These are phyloP conservation scores for Pichia californica DNA, from an alignment of 805 yeast species.

Conservation along the genomic window DNA sequence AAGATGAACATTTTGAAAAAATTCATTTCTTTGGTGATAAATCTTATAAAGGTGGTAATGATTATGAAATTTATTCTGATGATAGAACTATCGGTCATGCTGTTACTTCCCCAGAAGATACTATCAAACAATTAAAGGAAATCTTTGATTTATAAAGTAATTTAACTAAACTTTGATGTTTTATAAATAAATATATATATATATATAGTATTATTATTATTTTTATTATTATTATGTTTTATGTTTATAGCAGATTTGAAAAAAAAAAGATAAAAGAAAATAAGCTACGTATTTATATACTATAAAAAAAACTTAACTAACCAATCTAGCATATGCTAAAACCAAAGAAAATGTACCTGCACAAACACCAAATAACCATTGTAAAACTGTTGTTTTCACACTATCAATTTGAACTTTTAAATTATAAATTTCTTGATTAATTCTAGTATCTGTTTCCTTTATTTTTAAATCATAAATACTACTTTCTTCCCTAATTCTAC, in stretches of 20 bases:
- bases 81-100: slow-evolving; percentile 94
- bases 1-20: slow-evolving; percentile 70
- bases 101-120: slow-evolving; percentile 84
- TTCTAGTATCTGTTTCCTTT: slow-evolving; percentile 89
- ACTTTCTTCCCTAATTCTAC: slow-evolving; percentile 89
- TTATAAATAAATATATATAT: not conserved
- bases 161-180: too few species aligned
- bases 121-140: slow-evolving; percentile 79
- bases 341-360: slow-evolving; percentile 96
- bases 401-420: slow-evolving; percentile 93
- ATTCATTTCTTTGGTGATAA: slow-evolving; percentile 99
- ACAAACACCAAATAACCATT: slow-evolving; percentile 97
- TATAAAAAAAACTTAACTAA: slow-evolving; percentile 15
- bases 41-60: slow-evolving; percentile 96
- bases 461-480: slow-evolving; percentile 89
- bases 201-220: too few species aligned
- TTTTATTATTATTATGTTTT: too few species aligned
- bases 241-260: too few species aligned
- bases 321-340: slow-evolving; percentile 80
- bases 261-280: not conserved
- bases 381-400: slow-evolving; percentile 94
- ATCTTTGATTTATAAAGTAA: slow-evolving; percentile 46
- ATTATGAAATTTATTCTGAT: slow-evolving; percentile 92
- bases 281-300: not conserved
- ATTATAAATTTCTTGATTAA: slow-evolving; percentile 91